These are phyloP conservation scores for Adansonia rubrostipa DNA, from an alignment of 441 rosid species.

Conservation along the genomic window DNA sequence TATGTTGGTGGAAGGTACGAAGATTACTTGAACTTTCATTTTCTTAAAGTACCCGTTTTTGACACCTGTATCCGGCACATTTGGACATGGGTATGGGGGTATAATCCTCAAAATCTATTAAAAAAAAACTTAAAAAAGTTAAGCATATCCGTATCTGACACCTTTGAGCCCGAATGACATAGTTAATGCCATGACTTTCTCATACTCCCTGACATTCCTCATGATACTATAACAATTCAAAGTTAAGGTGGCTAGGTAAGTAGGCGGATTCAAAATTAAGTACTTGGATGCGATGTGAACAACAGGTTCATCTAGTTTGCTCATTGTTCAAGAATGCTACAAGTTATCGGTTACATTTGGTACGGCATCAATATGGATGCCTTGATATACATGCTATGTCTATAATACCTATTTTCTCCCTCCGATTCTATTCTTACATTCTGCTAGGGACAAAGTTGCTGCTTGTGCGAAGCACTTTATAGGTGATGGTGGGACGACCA, in stretches of 20 bases:
- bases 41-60: too few species aligned
- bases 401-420: not conserved
- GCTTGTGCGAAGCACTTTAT: constrained; percentile 18
- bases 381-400: not conserved
- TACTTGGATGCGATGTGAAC: not conserved
- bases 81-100: too few species aligned
- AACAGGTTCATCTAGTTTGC: not conserved
- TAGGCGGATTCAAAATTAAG: not conserved
- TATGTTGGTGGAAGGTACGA: constrained; percentile 62
- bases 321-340: not conserved
- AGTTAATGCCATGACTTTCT: not conserved
- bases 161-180: too few species aligned
- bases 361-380: not conserved
- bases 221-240: not conserved
- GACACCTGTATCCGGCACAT: too few species aligned
- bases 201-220: not conserved
- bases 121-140: too few species aligned
- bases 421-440: not conserved
- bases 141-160: too few species aligned
- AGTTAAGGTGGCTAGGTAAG: not conserved
- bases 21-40: constrained; percentile 13
- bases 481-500: constrained; percentile 11
- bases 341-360: not conserved
- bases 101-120: too few species aligned
- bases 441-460: constrained; percentile 8